Base-by-base conservation (phyloP, 495 filamentous ascomycete species). In the Aspergillus kassunensis region DNA sequence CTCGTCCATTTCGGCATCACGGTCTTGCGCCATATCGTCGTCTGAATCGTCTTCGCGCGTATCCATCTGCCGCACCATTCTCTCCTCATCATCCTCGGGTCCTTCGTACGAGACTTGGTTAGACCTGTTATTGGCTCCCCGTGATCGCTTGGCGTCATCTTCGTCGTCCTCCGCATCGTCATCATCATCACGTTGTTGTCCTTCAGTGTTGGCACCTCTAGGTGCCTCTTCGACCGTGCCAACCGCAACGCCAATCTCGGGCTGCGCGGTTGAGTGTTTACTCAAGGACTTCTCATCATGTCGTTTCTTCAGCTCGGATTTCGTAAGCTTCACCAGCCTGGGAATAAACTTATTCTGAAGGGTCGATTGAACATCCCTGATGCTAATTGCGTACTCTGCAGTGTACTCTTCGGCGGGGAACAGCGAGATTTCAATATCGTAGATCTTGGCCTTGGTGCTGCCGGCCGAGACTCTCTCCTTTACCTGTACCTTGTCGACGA, bases 1-100 rank as follows among this genome's bases (percentile, higher is more conserved):
- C 18, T 58, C 63, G 33, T 57, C 50, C 65, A 71, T 70, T n/a
- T 63, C 52, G 42, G 66, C 62, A 40, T 69, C 62, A 16, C 51
- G 51, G 4, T 50, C 24, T 33, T 41, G 60, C n/a, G 29, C 53
- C 25, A 67, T 70, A 19, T 70, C 78, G 45, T 75, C 75, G 3
- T 78, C 72, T n/a, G n/a, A n/a, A 25, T 69, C 75, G 24, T 61
- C 71, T 8, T 75, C 72, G 13, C 53, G 47, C 27, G 59, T 59
- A 63, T 73, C 69, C 76, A 70, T 68, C 12, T 58, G 60, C n/a
- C 56, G 60, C 36, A 86, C 69, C 56, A 92, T 85, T 16, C 70
- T 82, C 56, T 91, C 83, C 64, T 98, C 93, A 6, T 89, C 95
- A 25, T 95, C 92, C 60, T 97, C 92, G 25, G 90, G 90, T 6